These are phyloP conservation scores for Hibiscus tridactylites DNA, from an alignment of 345 rosid genomes.

Conservation along the genomic window DNA sequence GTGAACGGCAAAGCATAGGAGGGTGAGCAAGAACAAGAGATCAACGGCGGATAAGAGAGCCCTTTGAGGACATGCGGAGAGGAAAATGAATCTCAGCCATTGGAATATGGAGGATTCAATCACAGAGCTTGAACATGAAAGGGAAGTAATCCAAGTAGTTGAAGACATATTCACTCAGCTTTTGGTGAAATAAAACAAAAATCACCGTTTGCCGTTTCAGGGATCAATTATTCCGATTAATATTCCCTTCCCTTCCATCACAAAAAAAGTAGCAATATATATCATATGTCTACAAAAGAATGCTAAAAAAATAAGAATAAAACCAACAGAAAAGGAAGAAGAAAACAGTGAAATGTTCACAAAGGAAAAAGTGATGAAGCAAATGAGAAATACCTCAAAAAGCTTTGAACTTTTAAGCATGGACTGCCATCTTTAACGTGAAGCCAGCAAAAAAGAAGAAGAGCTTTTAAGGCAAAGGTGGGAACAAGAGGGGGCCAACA, in stretches of 20 bases:
- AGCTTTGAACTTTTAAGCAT: not conserved
- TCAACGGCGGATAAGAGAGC: slow-evolving; percentile 49
- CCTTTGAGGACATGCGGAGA: slow-evolving; percentile 82
- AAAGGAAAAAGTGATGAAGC: not conserved
- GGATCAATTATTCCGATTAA: not conserved
- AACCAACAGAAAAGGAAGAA: not conserved
- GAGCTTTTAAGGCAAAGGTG: not conserved
- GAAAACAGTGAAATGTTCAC: not conserved
- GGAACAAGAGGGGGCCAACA: too few species aligned
- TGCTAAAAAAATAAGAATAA: not conserved
- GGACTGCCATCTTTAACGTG: not conserved
- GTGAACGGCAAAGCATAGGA: slow-evolving; percentile 37
- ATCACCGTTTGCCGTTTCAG: not conserved
- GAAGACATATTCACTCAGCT: slow-evolving; percentile 29
- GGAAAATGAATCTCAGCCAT: slow-evolving; percentile 69
- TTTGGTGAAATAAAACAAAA: not conserved
- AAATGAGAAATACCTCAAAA: not conserved
- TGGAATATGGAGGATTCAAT: slow-evolving; percentile 32
- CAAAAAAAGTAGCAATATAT: not conserved
- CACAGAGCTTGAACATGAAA: slow-evolving; percentile 55
- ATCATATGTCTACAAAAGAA: not conserved
- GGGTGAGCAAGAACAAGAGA: slow-evolving; percentile 41
- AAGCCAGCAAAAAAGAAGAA: not conserved
- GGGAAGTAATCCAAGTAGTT: slow-evolving; percentile 44
- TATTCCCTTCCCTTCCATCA: not conserved